A percentile compares a stretch with the other conserved stretches of the same genome.
Evolutionary conservation across 768 basidiomycete species (phyloP).

Genomic region (Russula olivacea): DNA sequence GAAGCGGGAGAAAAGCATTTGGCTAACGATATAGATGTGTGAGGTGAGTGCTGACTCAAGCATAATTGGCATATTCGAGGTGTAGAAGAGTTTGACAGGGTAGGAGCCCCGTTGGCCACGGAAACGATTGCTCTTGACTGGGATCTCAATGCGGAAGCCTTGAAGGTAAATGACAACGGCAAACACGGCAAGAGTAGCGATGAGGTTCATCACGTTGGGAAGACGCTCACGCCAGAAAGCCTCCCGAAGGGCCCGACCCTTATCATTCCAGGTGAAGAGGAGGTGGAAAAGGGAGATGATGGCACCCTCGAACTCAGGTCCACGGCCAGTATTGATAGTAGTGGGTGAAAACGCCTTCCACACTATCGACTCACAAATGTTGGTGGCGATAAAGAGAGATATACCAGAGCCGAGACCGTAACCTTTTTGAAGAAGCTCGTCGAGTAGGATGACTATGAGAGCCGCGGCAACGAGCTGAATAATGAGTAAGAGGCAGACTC

Average conservation of each 20-base stretch:
- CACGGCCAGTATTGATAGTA: slow-evolving; percentile 95
- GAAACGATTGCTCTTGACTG: slow-evolving; percentile 94
- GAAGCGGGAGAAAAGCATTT: slow-evolving; percentile 92
- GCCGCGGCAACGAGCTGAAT: slow-evolving; percentile 92
- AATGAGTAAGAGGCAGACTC: slow-evolving; percentile 94
- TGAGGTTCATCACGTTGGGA: slow-evolving; percentile 96
- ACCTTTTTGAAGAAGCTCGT: slow-evolving; percentile 97
- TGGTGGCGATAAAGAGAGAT: slow-evolving; percentile 98
- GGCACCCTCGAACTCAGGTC: slow-evolving; percentile 97
- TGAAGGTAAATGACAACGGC: slow-evolving; percentile 96
- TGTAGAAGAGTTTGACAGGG: slow-evolving; percentile 98
- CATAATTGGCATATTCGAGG: slow-evolving; percentile 99
- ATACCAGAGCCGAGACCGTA: slow-evolving; percentile 99
- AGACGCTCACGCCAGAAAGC: slow-evolving; percentile 97
- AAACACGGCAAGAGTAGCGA: slow-evolving; percentile 88
- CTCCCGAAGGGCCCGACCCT: slow-evolving; percentile 91
- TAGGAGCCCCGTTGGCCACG: slow-evolving; percentile 93
- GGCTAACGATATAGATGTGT: slow-evolving; percentile 93
- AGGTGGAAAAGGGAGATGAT: slow-evolving; percentile 95
- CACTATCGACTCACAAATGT: slow-evolving; percentile 98
- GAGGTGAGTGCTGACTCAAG: slow-evolving; percentile 87
- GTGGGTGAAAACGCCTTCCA: slow-evolving; percentile 99
- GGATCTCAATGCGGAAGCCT: slow-evolving; percentile 98
- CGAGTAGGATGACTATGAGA: slow-evolving; percentile 95
- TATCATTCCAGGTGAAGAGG: slow-evolving; percentile 97